Base-by-base conservation (phyloP, 2,329 filamentous ascomycete species). In the Colletotrichum tamarilloi region DNA sequence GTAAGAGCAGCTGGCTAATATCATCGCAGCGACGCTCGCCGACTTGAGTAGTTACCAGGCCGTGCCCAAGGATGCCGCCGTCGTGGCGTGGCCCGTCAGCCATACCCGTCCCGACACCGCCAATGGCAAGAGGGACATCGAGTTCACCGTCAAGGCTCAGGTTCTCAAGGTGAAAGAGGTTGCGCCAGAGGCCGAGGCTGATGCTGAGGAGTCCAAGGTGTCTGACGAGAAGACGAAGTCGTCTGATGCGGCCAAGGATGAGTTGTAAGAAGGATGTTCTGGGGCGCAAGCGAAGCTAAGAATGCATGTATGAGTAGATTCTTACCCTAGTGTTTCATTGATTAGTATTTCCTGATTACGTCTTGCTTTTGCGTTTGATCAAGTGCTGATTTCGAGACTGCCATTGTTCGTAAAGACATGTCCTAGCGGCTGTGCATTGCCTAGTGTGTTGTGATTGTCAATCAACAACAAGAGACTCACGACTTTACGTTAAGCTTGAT, bases 101-200 rank as follows among this genome's bases (percentile, higher is more conserved):
- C 78, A 79, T 67, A 79, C 79, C 26, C 76, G 78, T 49, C 80
- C 80, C 6, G 63, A 79, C 24, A 63, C 76, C 6, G 77, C 77
- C 38, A 65, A 75, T 16, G 74, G 76, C 58, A 77, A 78, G 68
- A 71, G 77, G 57, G 77, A 77, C 24, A 80, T 82, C 8, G 74
- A 76, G 32, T 79, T 82, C 70, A 80, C 76, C 58, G 70, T 82
- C 75, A 79, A 79, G 76, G 81, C 80, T 2, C 78, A 79, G 75
- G 69, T 77, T 9, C 76, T 81, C 46, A 75, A 75, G 62, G 28
- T 56, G n/a, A 74, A 67, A 24, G 65, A 66, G n/a, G 53, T 19
- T 6, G 72, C 59, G 28, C 46, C 56, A 8, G 58, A 64, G 57
- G 38, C 30, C 16, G 65, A 57, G 38, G 42, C 42, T 49, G 62